Conservation (phyloP, 805 yeast genomes). For the Ogataea neopini region DNA sequence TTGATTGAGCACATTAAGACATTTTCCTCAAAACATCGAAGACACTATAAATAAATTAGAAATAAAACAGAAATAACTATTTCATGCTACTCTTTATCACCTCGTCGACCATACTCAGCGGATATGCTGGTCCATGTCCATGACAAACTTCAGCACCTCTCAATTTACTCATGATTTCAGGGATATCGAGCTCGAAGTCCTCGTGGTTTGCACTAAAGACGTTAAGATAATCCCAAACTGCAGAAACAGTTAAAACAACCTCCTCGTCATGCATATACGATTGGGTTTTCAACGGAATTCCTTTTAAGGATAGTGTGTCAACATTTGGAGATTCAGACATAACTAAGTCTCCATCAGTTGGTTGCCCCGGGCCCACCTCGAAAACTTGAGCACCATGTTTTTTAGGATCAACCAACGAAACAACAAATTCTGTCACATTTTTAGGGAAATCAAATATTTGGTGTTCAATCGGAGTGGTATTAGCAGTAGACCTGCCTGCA, state of each 20-base stretch:
- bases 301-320: conserved; percentile 9
- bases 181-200: conserved; percentile 52
- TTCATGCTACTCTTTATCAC: conserved; percentile 27
- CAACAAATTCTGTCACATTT: conserved; percentile 29
- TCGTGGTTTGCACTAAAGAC: conserved; percentile 49
- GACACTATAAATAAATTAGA: too few species aligned
- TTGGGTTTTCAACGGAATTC: conserved; percentile 10
- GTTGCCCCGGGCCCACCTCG: not conserved
- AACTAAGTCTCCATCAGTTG: not conserved
- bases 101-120: conserved; percentile 44
- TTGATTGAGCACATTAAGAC: conserved; percentile 7
- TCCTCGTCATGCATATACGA: conserved; percentile 33
- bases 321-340: conserved; percentile 1
- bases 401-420: conserved; percentile 22
- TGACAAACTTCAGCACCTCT: conserved; percentile 76
- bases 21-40: conserved; percentile 7
- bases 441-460: conserved; percentile 26
- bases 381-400: conserved; percentile 8
- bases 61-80: not conserved
- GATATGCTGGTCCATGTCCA: conserved; percentile 75
- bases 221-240: conserved; percentile 79
- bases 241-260: conserved; percentile 66
- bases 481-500: not conserved
- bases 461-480: not conserved
- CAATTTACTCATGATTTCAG: conserved; percentile 56